Evolutionary conservation across 495 filamentous ascomycete species (phyloP).

Genomic region (Cetradonia linearis): DNA sequence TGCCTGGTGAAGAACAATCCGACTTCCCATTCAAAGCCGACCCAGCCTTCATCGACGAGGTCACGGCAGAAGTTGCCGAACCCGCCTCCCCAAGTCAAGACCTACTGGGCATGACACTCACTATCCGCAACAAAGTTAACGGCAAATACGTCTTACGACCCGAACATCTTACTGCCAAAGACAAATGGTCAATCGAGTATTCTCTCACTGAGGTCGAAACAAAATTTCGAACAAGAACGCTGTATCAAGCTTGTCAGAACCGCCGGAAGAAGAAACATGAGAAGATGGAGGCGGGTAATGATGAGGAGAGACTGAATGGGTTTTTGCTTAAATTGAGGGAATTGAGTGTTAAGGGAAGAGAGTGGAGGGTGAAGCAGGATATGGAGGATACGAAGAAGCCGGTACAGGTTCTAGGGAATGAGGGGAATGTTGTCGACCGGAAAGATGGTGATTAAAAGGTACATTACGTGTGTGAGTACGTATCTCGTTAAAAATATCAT

Average conservation of each 20-base stretch:
- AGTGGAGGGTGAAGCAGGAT: conserved; percentile 41
- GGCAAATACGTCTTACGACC: conserved; percentile 53
- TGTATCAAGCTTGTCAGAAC: conserved; percentile 42
- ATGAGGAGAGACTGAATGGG: conserved; percentile 29
- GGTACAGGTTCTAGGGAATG: conserved; percentile 16
- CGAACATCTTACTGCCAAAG: conserved; percentile 32
- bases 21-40: conserved; percentile 23
- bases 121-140: conserved; percentile 65
- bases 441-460: background rate
- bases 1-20: conserved; percentile 6
- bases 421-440: background rate
- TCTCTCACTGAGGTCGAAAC: conserved; percentile 47
- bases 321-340: conserved; percentile 38
- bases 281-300: conserved; percentile 24
- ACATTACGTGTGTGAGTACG: background rate
- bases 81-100: conserved; percentile 19
- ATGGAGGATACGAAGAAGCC: conserved; percentile 32
- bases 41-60: conserved; percentile 20
- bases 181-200: conserved; percentile 73
- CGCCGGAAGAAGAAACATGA: conserved; percentile 43
- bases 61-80: conserved; percentile 3
- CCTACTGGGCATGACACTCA: conserved; percentile 57
- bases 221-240: conserved; percentile 28
- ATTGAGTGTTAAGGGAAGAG: conserved; percentile 36
- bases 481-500: background rate